Percentiles rank a stretch among this genome's conserved stretches.
phyloP scores from a whole-genome alignment of 2,329 filamentous ascomycete genomes.

The Phaeoacremonium minimum region DNA sequence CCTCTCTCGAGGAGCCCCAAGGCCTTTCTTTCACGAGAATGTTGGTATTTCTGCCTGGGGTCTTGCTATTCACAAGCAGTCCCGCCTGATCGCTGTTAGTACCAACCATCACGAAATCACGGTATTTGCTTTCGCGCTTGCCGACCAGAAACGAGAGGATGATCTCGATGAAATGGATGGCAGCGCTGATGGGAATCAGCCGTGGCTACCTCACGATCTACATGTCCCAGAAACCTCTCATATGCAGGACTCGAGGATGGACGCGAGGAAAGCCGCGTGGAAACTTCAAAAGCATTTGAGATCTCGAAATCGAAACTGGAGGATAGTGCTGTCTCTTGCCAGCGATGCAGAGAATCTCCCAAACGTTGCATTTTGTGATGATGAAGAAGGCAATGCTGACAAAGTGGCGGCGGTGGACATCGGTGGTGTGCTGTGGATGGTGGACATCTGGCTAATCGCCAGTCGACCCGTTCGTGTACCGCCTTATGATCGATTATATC shows the following conservation, averaged over 20 bases:
- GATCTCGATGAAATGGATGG: too few relatives aligned
- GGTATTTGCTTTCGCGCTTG: slow-evolving; percentile 46
- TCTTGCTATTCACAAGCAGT: slow-evolving; percentile 72
- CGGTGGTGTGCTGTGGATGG: slow-evolving; percentile 40
- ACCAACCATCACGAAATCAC: slow-evolving; percentile 62
- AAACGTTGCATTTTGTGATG: slow-evolving; percentile 45
- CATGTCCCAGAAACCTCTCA: not conserved
- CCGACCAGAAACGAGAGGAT: too few relatives aligned
- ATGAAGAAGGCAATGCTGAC: slow-evolving; percentile 40
- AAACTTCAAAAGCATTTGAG: slow-evolving; percentile 28
- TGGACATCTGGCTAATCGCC: slow-evolving; percentile 45
- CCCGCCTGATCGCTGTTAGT: slow-evolving; percentile 82
- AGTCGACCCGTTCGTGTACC: slow-evolving; percentile 17
- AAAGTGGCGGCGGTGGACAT: slow-evolving; percentile 49
- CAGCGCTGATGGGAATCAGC: too few relatives aligned
- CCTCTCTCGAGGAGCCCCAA: too few relatives aligned
- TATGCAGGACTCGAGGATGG: not conserved
- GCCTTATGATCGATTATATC: too few relatives aligned
- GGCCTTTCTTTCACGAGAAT: slow-evolving; percentile 68
- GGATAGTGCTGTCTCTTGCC: slow-evolving; percentile 40
- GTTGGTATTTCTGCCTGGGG: slow-evolving; percentile 85
- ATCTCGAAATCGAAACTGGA: slow-evolving; percentile 41
- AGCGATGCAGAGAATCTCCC: slow-evolving; percentile 42
- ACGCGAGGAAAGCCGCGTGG: too few relatives aligned
- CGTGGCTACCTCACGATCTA: not conserved